Percentiles rank a stretch among this genome's conserved stretches.
Conservation (phyloP, 306 rosid genomes). For the Trifolium pratense region DNA sequence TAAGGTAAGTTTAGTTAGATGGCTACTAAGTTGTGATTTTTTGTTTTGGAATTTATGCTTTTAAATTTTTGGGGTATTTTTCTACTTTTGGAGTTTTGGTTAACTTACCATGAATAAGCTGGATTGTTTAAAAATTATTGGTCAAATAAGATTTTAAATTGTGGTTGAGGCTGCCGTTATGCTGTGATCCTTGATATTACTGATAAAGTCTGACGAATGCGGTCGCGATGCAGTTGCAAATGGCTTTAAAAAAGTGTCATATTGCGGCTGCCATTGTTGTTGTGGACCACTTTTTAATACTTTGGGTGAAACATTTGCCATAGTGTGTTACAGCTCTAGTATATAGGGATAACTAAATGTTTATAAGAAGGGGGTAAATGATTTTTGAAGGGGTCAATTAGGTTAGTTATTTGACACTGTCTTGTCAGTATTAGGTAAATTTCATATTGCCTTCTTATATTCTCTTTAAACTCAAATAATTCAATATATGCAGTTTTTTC, state of each 20-base stretch:
- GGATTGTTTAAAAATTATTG: conserved; percentile 22
- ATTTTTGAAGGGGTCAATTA: not conserved
- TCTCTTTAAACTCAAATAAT: too few relatives aligned
- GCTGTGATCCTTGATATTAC: not conserved
- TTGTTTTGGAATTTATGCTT: not conserved
- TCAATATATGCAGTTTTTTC: not conserved
- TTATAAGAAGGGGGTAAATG: conserved; percentile 5
- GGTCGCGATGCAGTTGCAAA: not conserved
- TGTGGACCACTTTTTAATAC: not conserved
- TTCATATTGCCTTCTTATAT: too few relatives aligned
- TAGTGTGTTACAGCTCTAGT: not conserved
- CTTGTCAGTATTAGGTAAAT: not conserved
- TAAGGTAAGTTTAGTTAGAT: not conserved
- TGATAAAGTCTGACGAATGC: not conserved
- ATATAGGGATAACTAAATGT: not conserved
- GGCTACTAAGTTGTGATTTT: conserved; percentile 16
- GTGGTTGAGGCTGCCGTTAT: not conserved
- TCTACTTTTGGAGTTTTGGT: not conserved
- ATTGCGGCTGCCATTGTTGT: not conserved
- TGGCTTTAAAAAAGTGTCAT: not conserved
- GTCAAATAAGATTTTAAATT: not conserved
- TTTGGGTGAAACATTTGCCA: not conserved
- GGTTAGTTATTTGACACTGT: not conserved
- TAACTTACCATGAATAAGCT: not conserved
- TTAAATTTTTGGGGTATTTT: not conserved